A percentile compares a stretch with the other conserved stretches of the same genome.
Conservation (phyloP, 371 early-diverging fungal genomes). For the Circinella minor region DNA sequence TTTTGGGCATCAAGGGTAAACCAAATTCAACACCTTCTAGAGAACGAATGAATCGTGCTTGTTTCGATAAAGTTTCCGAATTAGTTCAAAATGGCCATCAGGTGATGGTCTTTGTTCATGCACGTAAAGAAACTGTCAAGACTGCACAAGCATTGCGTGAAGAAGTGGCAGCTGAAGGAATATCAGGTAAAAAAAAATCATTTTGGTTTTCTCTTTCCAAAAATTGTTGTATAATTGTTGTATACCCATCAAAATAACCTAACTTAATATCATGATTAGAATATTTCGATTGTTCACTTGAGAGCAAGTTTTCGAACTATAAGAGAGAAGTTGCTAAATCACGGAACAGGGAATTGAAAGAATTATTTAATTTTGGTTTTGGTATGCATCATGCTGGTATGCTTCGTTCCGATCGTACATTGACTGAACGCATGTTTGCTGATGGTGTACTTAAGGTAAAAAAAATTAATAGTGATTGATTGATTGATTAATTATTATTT, state of each 20-base stretch:
- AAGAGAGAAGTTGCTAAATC: slow-evolving; percentile 61
- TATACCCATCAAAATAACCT: too few species aligned
- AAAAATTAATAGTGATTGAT: too few species aligned
- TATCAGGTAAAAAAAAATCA: slow-evolving; percentile 41
- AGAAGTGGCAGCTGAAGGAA: slow-evolving; percentile 68
- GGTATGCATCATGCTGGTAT: slow-evolving; percentile 99
- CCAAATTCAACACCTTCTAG: slow-evolving; percentile 68
- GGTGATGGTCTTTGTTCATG: slow-evolving; percentile 99
- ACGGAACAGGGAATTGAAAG: slow-evolving; percentile 84
- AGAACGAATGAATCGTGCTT: slow-evolving; percentile 79
- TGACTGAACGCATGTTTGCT: slow-evolving; percentile 93
- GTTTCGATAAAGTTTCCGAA: slow-evolving; percentile 84
- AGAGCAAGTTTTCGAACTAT: slow-evolving; percentile 30
- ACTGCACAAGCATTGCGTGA: slow-evolving; percentile 87
- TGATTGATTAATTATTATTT: too few species aligned
- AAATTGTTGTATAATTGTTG: too few species aligned
- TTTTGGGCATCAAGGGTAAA: slow-evolving; percentile 93
- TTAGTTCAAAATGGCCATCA: slow-evolving; percentile 88
- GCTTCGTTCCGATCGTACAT: slow-evolving; percentile 87
- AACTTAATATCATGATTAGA: slow-evolving; percentile 24
- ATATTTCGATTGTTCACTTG: slow-evolving; percentile 47
- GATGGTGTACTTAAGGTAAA: slow-evolving; percentile 79
- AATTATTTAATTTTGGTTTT: slow-evolving; percentile 84
- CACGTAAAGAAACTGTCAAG: slow-evolving; percentile 95
- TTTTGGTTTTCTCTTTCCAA: too few species aligned